Evolutionary conservation across 1,284 basidiomycete species (phyloP).

Genomic region (Austroboletus niveus): DNA sequence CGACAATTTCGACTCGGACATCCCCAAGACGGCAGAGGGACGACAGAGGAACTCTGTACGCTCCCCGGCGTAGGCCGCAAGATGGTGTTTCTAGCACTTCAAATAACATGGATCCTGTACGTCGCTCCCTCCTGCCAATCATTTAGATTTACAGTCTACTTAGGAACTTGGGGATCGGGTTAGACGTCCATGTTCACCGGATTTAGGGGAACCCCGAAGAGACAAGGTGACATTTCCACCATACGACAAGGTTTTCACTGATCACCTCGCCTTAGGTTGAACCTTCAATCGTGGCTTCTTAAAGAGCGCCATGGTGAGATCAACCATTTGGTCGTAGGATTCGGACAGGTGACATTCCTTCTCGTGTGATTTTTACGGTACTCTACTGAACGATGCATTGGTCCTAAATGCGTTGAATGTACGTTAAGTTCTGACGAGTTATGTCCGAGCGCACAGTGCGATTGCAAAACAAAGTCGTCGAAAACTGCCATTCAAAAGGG

Average conservation of each 20-base stretch:
- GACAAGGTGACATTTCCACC: constrained; percentile 57
- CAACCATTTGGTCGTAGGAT: constrained; percentile 88
- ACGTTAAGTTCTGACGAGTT: constrained; percentile 51
- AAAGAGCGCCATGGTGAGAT: constrained; percentile 76
- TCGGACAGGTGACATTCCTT: constrained; percentile 74
- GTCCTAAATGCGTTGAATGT: constrained; percentile 83
- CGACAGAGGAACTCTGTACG: constrained; percentile 80
- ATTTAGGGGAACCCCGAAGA: constrained; percentile 77
- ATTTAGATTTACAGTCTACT: background rate
- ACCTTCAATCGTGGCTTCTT: constrained; percentile 91
- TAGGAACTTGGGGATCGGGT: constrained; percentile 93
- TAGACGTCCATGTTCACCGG: constrained; percentile 94
- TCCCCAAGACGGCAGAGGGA: constrained; percentile 85
- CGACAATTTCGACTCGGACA: constrained; percentile 74
- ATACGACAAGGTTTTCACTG: background rate
- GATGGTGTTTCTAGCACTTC: constrained; percentile 86
- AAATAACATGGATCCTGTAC: constrained; percentile 83
- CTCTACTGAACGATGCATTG: constrained; percentile 32
- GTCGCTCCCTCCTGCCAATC: constrained; percentile 18
- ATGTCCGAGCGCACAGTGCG: constrained; percentile 57
- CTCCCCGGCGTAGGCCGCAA: constrained; percentile 90
- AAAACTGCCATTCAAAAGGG: constrained; percentile 23
- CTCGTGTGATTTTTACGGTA: background rate
- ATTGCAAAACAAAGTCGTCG: constrained; percentile 24
- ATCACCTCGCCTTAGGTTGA: constrained; percentile 52